These are phyloP conservation scores for Tetracladium setigerum DNA, from an alignment of 495 filamentous ascomycete species.

Conservation along the genomic window DNA sequence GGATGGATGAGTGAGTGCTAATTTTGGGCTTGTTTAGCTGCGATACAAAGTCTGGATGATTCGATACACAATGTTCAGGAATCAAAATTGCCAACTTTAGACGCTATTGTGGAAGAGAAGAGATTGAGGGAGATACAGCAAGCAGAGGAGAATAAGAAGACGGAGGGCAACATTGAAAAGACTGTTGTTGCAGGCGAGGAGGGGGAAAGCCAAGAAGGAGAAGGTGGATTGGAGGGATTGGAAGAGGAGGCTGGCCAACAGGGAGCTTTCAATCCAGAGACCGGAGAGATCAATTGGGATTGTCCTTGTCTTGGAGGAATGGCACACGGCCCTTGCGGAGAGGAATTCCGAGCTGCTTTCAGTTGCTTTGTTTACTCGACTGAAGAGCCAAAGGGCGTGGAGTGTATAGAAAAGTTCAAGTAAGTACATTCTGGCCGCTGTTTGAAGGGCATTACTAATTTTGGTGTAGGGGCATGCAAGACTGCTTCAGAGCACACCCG, in stretches of 20 bases:
- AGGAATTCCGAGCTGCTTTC: conserved; percentile 89
- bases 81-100: conserved; percentile 38
- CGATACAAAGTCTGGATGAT: conserved; percentile 17
- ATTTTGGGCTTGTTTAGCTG: conserved; percentile 5
- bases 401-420: conserved; percentile 98
- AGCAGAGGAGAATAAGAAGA: conserved; percentile 20
- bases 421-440: conserved; percentile 36
- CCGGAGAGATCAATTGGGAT: conserved; percentile 99
- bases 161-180: conserved; percentile 10
- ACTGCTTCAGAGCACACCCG: conserved; percentile 87
- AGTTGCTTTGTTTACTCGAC: conserved; percentile 94
- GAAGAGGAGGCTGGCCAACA: conserved; percentile 76
- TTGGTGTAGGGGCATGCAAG: conserved; percentile 73
- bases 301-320: conserved; percentile 96
- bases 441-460: conserved; percentile 19
- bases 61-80: conserved; percentile 20
- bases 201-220: conserved; percentile 10
- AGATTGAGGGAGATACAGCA: conserved; percentile 28
- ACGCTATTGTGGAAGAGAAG: conserved; percentile 44
- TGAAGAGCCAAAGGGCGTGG: conserved; percentile 97
- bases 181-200: conserved; percentile 11
- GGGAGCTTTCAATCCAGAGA: conserved; percentile 96
- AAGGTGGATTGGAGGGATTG: conserved; percentile 43
- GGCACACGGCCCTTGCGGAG: conserved; percentile 93
- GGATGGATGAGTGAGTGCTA: conserved; percentile 1